Evolutionary conservation across 2,329 filamentous ascomycete genomes (phyloP), one percentile per base, ranked within the genome.

Genomic region (Nemania sp.): DNA sequence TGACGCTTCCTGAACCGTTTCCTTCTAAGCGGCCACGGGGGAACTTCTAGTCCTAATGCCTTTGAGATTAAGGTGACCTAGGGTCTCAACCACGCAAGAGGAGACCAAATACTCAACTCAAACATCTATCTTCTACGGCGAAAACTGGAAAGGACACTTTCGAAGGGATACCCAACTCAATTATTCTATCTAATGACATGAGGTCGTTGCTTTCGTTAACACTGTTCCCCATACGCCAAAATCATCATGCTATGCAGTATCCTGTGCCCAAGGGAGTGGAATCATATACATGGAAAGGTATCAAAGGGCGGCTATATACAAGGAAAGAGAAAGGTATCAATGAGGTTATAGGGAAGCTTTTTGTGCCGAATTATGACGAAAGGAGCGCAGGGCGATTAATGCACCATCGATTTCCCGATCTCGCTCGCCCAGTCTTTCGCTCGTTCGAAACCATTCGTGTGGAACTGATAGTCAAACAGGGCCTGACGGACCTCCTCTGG

Each of bases 361-460:
- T 41, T 15, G 32, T 7, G 15, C 53, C 54, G 27, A 24, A 2
- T 52, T n/a, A 35, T 3, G 38, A 29, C 18, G 20, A 51, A 27
- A 26, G n/a, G 24, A 45, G 20, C 15, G 35, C 45, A n/a, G 20
- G 53, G n/a, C 10, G 49, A 51, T 63, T 62, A 78, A 57, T 73
- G 66, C 20, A 71, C 76, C 76, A 77, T 77, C 27, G 74, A 71
- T 72, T 79, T 78, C 27, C 77, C 77, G 43, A 79, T 79, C 80
- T 93, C 89, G 75, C 89, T 91, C 75, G 88, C 82, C 91, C 91
- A 94, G 18, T 87, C 87, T 69, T 86, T 84, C 1, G 90, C 89
- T 67, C 89, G 83, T 80, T 92, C 90, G 74, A 92, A 92, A 0
- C 90, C 90, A 79, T 92, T 92, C 26, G 84, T 83, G 52, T 86